Base-by-base conservation (phyloP, 306 rosid species). In the Castanospermum australe region DNA sequence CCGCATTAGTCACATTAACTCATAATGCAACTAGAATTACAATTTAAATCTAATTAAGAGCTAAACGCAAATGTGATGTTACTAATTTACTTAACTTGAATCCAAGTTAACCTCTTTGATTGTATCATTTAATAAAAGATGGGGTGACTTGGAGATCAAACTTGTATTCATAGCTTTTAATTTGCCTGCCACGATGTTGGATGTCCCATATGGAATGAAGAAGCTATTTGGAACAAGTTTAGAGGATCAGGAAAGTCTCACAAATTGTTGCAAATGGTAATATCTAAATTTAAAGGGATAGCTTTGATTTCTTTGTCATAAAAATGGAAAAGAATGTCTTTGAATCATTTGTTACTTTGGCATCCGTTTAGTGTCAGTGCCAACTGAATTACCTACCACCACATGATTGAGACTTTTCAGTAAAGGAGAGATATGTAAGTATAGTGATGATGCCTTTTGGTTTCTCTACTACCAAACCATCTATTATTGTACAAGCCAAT, bases 281-380 rank as follows among this genome's bases (percentile, higher is more conserved):
- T 36, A 36, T 54, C 52, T 20, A 10, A 70, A 70, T 15, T 32
- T 30, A 3, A 50, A 10, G 32, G 20, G 2, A 71, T 70, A 18
- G 21, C 61, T 52, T 52, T 71, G 48, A 35, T 71, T 8, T 35
- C 66, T 36, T 54, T 35, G 51, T 54, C 24, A 13, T 25, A 30
- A 35, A 69, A 28, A 25, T 8, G n/a, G n/a, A 8, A 73, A 55
- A 56, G 67, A 55, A 24, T 57, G 56, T 56, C 55, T 73, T 57
- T 15, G 68, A 73, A 73, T 73, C 68, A 73, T 24, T 24, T 73
- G 56, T 39, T 41, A 32, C 68, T 56, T 41, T 39, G 33, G 67
- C 67, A 73, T 41, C 42, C 12, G 55, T 22, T 73, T 39, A 41
- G 39, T 56, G 56, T 55, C 4, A 41, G 56, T 59, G 41, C 21